Percentiles rank a stretch among this genome's conserved stretches.
Conservation (phyloP, 1,139 yeast genomes). For the Taphrina populina region DNA sequence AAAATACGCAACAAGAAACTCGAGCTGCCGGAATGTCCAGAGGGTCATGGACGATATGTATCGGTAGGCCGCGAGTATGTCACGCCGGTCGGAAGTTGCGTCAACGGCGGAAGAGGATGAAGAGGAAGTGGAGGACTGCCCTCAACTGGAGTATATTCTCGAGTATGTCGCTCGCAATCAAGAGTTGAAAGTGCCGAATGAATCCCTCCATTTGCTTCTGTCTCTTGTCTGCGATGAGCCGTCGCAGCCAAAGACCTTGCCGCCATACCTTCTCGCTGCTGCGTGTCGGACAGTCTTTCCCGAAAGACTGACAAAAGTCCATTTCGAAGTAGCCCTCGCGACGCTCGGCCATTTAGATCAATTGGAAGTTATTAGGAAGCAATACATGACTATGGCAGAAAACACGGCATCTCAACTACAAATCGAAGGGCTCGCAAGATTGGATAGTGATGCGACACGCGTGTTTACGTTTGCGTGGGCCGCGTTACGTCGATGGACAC, state of each 20-base stretch:
- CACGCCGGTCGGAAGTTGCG: too few relatives aligned
- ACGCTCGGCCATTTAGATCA: constrained; percentile 16
- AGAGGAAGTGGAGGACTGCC: not conserved
- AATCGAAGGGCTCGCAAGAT: not conserved
- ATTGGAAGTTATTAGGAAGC: constrained; percentile 2
- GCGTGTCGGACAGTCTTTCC: constrained; percentile 14
- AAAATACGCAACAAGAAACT: too few relatives aligned
- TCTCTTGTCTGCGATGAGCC: constrained; percentile 27
- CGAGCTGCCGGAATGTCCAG: too few relatives aligned
- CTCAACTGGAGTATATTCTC: constrained; percentile 27
- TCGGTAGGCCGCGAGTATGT: too few relatives aligned
- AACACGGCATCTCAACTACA: not conserved
- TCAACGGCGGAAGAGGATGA: too few relatives aligned
- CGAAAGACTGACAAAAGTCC: not conserved
- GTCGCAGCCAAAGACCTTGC: constrained; percentile 10
- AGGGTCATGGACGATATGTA: too few relatives aligned
- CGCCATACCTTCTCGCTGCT: constrained; percentile 17
- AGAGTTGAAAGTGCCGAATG: constrained; percentile 10
- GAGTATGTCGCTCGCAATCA: constrained; percentile 22
- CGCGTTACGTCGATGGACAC: constrained; percentile 21
- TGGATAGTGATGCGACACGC: constrained; percentile 6
- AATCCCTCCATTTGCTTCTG: constrained; percentile 16
- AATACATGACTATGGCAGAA: not conserved
- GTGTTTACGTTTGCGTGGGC: constrained; percentile 6
- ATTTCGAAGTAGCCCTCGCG: constrained; percentile 8